A percentile compares a stretch with the other conserved stretches of the same genome.
phyloP scores from a whole-genome alignment of 228 moss, liverwort and hornwort genomes.

The Sphagnum magellanicum region DNA sequence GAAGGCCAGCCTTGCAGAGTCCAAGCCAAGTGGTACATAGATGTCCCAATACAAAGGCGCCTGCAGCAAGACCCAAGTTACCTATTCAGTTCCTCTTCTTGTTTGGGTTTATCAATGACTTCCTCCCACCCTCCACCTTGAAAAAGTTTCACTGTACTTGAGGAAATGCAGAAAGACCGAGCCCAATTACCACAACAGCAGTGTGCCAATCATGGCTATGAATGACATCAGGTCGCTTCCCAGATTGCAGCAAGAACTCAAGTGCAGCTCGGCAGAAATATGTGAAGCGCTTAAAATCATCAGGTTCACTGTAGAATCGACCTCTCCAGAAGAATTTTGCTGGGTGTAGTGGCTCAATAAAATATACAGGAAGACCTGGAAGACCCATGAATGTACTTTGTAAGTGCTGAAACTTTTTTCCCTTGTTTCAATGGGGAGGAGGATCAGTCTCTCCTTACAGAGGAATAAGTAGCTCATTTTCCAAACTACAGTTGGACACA shows the following conservation, averaged over 20 bases:
- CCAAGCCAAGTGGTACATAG: slow-evolving; percentile 81
- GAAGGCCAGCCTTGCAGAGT: slow-evolving; percentile 83
- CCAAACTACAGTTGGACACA: too few relatives aligned
- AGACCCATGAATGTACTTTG: slow-evolving; percentile 2
- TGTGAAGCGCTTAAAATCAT: slow-evolving; percentile 88
- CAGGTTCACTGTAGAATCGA: slow-evolving; percentile 80
- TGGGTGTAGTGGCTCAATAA: slow-evolving; percentile 90
- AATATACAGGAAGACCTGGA: slow-evolving; percentile 89
- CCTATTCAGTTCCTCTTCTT: not conserved
- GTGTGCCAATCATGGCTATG: slow-evolving; percentile 98
- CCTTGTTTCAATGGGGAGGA: not conserved
- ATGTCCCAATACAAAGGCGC: slow-evolving; percentile 94
- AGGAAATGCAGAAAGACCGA: too few relatives aligned
- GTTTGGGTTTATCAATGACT: too few relatives aligned
- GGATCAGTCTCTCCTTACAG: too few relatives aligned
- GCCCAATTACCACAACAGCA: slow-evolving; percentile 63
- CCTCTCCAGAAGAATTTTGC: slow-evolving; percentile 92
- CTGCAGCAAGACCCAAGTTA: slow-evolving; percentile 24
- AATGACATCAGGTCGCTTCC: slow-evolving; percentile 88
- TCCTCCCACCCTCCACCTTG: too few relatives aligned
- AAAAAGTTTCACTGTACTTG: too few relatives aligned
- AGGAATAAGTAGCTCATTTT: too few relatives aligned
- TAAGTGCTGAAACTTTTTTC: not conserved
- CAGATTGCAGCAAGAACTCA: slow-evolving; percentile 88
- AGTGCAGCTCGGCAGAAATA: slow-evolving; percentile 91